These are phyloP conservation scores for Fusarium siculi DNA, from an alignment of 2,329 filamentous ascomycete genomes.

Conservation along the genomic window DNA sequence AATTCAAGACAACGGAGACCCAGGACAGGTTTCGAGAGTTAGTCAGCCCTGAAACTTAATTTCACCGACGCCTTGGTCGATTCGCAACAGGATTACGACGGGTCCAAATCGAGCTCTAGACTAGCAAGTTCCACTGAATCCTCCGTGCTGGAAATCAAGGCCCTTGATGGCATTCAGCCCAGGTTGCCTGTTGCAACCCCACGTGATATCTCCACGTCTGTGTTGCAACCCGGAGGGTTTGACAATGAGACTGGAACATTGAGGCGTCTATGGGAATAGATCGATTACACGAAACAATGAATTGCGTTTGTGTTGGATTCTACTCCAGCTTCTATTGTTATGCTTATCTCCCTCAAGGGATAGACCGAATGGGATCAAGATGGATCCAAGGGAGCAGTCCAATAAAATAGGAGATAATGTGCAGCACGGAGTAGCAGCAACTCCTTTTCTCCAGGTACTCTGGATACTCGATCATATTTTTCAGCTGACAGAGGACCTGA, in stretches of 20 bases:
- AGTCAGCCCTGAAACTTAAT: conserved; percentile 6
- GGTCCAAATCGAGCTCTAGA: conserved; percentile 4
- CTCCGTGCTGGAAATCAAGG: background rate
- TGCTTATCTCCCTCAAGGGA: conserved; percentile 8
- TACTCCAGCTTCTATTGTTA: background rate
- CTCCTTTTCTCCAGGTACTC: background rate
- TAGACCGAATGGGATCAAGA: background rate
- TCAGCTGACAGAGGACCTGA: background rate
- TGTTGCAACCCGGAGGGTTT: conserved; percentile 6
- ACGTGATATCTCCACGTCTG: conserved; percentile 3
- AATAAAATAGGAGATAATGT: background rate
- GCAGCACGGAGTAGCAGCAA: too few species aligned
- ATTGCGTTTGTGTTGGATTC: background rate
- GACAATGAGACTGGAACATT: conserved; percentile 1
- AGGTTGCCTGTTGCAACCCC: background rate
- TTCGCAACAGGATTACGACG: conserved; percentile 7
- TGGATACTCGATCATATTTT: background rate
- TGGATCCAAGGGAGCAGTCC: background rate
- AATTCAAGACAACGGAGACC: background rate
- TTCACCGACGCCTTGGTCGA: background rate
- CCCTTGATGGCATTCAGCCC: background rate
- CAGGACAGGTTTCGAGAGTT: background rate
- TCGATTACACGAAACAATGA: background rate
- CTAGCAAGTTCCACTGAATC: background rate
- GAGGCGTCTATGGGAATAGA: background rate